Base-by-base conservation (phyloP, 257 asterid genomes). In the Solanum ossicruentum region DNA sequence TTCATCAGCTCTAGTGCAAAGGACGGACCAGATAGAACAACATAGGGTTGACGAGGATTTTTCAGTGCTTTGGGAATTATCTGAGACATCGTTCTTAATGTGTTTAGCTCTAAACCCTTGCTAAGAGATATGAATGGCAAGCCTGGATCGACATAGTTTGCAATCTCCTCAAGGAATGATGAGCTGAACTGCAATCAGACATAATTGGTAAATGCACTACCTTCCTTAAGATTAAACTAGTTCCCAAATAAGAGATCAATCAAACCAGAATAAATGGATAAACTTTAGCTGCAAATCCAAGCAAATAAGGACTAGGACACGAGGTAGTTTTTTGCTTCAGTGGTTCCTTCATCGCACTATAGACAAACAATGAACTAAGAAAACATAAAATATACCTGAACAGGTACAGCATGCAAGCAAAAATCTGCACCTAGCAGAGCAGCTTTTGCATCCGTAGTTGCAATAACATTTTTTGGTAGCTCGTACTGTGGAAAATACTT, bases 381-480 rank as follows among this genome's bases (percentile, higher is more conserved):
- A 72, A 80, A 73, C 72, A 72, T 43, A 80, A 58, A 83, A 75
- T 57, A 66, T 55, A 95, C 98, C 98, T 94, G 98, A 77, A 95
- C 98, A 65, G 98, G 98, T 80, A 95, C 98, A 16, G 98, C 97
- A 88, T 95, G 98, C 88, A 94, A 93, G 91, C 98, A 95, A 89
- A 94, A 95, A 86, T 95, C 93, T 26, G 98, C 98, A 91, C 91
- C 93, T 83, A 80, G 89, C 66, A 95, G 87, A 89, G 98, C 98
- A 84, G 92, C 92, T 92, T 89, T 90, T 86, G 97, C 97, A 91
- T 94, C 94, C 77, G 94, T 93, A 57, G 97, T 95, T 67, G 98
- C 98, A 87, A 87, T 80, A 21, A 94, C 92, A 82, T 95, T 95
- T 85, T 89, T 93, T 5, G 98, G 98, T 86, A 95, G 88, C 88